phyloP scores from a whole-genome alignment of 2,329 filamentous ascomycete genomes.

The Cryphonectria radicalis region DNA sequence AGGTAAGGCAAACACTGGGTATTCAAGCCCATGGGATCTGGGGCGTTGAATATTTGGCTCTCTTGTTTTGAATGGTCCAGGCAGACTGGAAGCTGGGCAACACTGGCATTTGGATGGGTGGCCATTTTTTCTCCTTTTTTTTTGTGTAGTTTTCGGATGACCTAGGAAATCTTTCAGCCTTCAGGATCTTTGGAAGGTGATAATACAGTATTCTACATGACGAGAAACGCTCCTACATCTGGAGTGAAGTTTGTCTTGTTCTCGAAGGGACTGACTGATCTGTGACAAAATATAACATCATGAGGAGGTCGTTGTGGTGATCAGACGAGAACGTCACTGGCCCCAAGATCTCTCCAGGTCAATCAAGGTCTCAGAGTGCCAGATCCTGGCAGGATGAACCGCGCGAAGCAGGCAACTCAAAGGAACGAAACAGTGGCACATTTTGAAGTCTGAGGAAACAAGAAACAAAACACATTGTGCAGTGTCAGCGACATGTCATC shows the following conservation, averaged over 20 bases:
- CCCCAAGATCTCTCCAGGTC: background rate
- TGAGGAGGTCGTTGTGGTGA: background rate
- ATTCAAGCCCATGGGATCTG: background rate
- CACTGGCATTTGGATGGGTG: conserved; percentile 1
- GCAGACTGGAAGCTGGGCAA: background rate
- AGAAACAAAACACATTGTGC: background rate
- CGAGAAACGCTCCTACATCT: background rate
- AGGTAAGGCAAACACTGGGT: background rate
- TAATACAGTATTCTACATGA: background rate
- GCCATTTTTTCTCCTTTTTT: no score
- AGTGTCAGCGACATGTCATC: background rate
- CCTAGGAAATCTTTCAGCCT: background rate
- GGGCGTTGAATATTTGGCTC: background rate
- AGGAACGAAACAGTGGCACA: background rate
- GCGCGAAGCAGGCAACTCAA: background rate
- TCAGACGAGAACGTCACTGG: background rate
- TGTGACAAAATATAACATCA: background rate
- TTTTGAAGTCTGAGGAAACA: background rate
- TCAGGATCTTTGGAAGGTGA: background rate
- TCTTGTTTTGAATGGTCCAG: background rate
- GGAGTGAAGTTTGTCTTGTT: background rate
- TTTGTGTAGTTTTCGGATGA: background rate
- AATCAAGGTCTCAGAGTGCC: background rate
- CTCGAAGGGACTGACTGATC: no score
- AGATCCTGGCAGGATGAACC: background rate